A percentile compares a stretch with the other conserved stretches of the same genome.
Conservation (phyloP, 306 rosid genomes). For the cucumber (Cucumis sativus) region Cucumber_9930_V3 NC_026660.2:25314501-25315000, state of each 20-base stretch:
- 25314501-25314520: slow-evolving; percentile 25
- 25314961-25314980: slow-evolving; percentile 29
- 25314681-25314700: slow-evolving; percentile 15
- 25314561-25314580: slow-evolving; percentile 16
- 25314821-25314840: slow-evolving; percentile 18
- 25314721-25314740: neutral
- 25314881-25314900: slow-evolving; percentile 21
- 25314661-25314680: slow-evolving; percentile 9
- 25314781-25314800: slow-evolving; percentile 25
- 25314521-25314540: slow-evolving; percentile 24
- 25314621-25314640: slow-evolving; percentile 49
- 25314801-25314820: slow-evolving; percentile 30
- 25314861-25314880: slow-evolving; percentile 32
- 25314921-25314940: slow-evolving; percentile 28
- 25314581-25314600: neutral
- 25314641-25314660: slow-evolving; percentile 5
- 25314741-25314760: neutral
- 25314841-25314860: slow-evolving; percentile 18
- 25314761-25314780: neutral
- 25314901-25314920: slow-evolving; percentile 20
- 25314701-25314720: neutral
- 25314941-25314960: slow-evolving; percentile 49
- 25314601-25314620: slow-evolving; percentile 38
- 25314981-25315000: slow-evolving; percentile 15
- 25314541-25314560: slow-evolving; percentile 20